Conservation (phyloP, 2,329 filamentous ascomycete genomes). For the Tolypocladium sp. region DNA sequence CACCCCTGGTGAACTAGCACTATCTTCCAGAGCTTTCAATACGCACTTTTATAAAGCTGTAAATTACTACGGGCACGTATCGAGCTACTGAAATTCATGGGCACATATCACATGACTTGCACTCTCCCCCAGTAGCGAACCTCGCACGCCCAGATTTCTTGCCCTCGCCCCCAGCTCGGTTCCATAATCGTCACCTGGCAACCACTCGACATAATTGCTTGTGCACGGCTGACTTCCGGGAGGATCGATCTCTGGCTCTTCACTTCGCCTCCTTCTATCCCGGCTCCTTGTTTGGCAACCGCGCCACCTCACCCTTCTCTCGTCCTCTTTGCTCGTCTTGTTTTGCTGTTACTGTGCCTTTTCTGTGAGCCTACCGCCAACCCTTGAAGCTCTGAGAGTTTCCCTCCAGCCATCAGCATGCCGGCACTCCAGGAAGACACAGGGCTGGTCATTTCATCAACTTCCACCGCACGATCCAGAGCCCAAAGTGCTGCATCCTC, state of each 20-base stretch:
- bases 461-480: neutral
- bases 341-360: too few species aligned
- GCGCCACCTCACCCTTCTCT: too few species aligned
- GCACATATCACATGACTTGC: neutral
- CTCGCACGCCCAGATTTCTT: neutral
- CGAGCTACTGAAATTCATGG: neutral
- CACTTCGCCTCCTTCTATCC: neutral
- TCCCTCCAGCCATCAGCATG: neutral
- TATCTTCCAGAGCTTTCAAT: neutral
- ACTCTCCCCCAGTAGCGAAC: neutral
- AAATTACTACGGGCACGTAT: neutral
- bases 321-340: too few species aligned
- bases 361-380: too few species aligned
- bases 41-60: neutral
- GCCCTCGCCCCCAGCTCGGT: too few species aligned
- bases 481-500: constrained; percentile 3
- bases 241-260: neutral
- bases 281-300: too few species aligned
- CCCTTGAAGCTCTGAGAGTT: too few species aligned
- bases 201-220: neutral
- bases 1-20: neutral
- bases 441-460: neutral
- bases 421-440: neutral
- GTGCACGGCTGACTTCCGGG: neutral
- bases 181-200: neutral